Evolutionary conservation across 768 basidiomycete genomes (phyloP), one percentile per base, ranked within the genome.

Genomic region (Crassisporium funariophilum): DNA sequence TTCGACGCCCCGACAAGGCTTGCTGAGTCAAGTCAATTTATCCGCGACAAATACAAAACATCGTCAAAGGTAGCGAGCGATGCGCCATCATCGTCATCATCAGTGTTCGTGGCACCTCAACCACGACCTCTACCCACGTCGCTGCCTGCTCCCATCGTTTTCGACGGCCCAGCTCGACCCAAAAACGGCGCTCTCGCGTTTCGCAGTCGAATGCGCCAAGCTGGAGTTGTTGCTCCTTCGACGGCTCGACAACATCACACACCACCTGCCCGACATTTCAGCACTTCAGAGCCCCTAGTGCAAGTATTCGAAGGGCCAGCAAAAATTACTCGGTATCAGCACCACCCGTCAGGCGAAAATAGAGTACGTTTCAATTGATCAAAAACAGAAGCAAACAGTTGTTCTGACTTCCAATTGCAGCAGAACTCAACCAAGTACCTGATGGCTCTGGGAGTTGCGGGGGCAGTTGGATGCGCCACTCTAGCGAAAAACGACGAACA

Each of bases 281-380:
- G 60, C 24, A 54, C 63, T 10, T 62, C 70, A 16, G 65, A 71
- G 25, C 61, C 65, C 12, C 46, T 71, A 17, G 57, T 64, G 20
- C 61, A 70, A 53, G 41, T 74, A 12, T 79, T 78, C 47, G 76
- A 77, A 20, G 77, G 77, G 2, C 78, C 78, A 13, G 75, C 77
- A 4, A 64, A 69, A 12, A 56, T 64, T 15, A 57, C 60, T 19
- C 56, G 61, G 19, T 66, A 63, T 47, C 57, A 61, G 17, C 62
- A 65, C 41, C 52, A 55, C 41, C 43, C 60, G 9, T 51, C 57
- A 20, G 41, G 50, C 15, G 51, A 47, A 23, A 54, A 50, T 42
- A 33, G 52, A 50, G 61, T 59, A 13, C 44, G 62, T 44, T 9
- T 10, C 38, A 20, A 6, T 29, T 42, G n/a, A 36, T 45, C n/a